Base-by-base conservation (phyloP, 2,329 filamentous ascomycete genomes). In the Trichoderma arundinaceum region DNA sequence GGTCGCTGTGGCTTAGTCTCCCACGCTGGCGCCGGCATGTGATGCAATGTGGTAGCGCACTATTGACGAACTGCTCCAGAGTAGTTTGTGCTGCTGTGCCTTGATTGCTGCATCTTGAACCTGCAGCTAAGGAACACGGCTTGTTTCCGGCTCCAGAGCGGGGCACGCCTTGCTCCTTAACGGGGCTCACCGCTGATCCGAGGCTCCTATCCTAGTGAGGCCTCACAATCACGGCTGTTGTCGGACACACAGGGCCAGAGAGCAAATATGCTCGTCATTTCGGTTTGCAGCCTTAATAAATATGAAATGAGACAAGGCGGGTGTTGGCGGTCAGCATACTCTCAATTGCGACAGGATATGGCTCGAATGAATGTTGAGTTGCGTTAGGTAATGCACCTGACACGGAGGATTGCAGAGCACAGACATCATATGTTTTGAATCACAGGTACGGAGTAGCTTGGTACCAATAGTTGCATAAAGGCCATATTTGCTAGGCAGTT, bases 91-190 rank as follows among this genome's bases (percentile, higher is more conserved):
- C 38, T 39, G 22, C 35, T 53, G 35, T 38, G 62, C 53, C 48
- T 65, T 33, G 49, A 22, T 49, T 61, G 48, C 51, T 66, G 49
- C 44, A 58, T 43, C 38, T 59, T 28, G 38, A 39, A 58, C 48
- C 62, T 58, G 53, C 52, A 60, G 49, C 41, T 39, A 60, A 53
- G 35, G n/a, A 43, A 41, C 41, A 35, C 13, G 48, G 53, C 43
- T 41, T 66, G 57, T 9, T 35, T 43, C 33, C 33, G 64, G 54
- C 53, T 68, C 70, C 66, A 68, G 38, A 72, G 73, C 73, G 73
- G 73, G 73, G 72, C 73, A 72, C 33, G 44, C 33, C 22, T 39
- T 53, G 49, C 64, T 56, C 48, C 57, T 59, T 66, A 66, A 66
- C 64, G 64, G 64, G 64, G 64, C 19, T 56, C 48, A 61, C 64